Percentiles rank a stretch among this genome's conserved stretches.
These are phyloP conservation scores for Xanthoparmelia taractica DNA, from an alignment of 495 filamentous ascomycete genomes.

Conservation along the genomic window DNA sequence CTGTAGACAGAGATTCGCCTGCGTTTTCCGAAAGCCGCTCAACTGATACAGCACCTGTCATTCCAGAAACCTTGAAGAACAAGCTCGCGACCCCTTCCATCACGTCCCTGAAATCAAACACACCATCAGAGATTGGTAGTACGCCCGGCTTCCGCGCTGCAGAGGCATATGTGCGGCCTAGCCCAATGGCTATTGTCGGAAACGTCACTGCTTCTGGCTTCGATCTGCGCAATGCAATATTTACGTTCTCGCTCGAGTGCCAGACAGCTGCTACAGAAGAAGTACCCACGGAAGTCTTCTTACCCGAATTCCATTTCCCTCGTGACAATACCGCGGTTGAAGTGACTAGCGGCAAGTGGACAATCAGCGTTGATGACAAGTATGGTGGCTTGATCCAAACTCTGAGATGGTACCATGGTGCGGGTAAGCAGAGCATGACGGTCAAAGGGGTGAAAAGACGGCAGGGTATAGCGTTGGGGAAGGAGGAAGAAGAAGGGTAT, in stretches of 20 bases:
- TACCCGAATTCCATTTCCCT: slow-evolving; percentile 93
- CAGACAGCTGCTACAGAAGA: slow-evolving; percentile 45
- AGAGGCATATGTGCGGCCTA: slow-evolving; percentile 84
- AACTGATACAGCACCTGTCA: slow-evolving; percentile 49
- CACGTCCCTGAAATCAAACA: slow-evolving; percentile 46
- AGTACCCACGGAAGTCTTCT: slow-evolving; percentile 70
- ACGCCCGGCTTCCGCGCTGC: slow-evolving; percentile 75
- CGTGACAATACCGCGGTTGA: slow-evolving; percentile 57
- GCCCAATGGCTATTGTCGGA: slow-evolving; percentile 68
- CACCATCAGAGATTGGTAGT: slow-evolving; percentile 45
- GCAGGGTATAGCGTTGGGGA: slow-evolving; percentile 33
- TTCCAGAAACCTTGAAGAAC: slow-evolving; percentile 63
- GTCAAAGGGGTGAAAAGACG: slow-evolving; percentile 66
- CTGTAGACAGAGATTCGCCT: slow-evolving; percentile 46
- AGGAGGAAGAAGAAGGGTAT: slow-evolving; percentile 56
- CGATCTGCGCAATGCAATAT: slow-evolving; percentile 67
- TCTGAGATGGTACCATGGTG: slow-evolving; percentile 84
- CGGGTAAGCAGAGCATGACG: slow-evolving; percentile 72
- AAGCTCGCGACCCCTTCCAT: slow-evolving; percentile 67
- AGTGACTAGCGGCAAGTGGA: slow-evolving; percentile 83
- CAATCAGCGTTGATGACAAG: slow-evolving; percentile 62
- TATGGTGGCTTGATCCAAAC: slow-evolving; percentile 60
- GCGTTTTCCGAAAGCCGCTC: slow-evolving; percentile 52
- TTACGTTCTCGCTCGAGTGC: slow-evolving; percentile 57
- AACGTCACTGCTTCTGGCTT: slow-evolving; percentile 62